Conservation (phyloP, 306 rosid species). For the Cicer bijugum region DNA sequence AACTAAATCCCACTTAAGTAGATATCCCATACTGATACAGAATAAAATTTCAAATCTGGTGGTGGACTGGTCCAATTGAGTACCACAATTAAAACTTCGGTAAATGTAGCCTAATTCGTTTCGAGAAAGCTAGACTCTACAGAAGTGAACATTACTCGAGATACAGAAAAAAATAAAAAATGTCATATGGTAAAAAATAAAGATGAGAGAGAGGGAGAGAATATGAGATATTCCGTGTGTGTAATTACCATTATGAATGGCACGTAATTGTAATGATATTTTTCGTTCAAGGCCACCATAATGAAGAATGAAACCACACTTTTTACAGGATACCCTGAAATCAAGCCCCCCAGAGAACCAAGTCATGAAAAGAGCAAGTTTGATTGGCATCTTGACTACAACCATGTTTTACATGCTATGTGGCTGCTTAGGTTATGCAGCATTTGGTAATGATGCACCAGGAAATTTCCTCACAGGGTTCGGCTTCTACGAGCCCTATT, state of each 20-base stretch:
- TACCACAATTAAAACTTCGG: no score
- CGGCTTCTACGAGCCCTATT: constrained; percentile 97
- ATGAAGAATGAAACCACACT: not conserved
- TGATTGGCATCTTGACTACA: constrained; percentile 76
- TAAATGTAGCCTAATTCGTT: no score
- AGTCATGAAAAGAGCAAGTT: constrained; percentile 83
- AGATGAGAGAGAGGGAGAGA: not conserved
- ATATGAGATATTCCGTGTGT: not conserved
- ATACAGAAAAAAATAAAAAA: no score
- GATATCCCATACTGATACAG: not conserved
- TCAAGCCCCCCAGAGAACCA: constrained; percentile 89
- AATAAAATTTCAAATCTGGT: not conserved
- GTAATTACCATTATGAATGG: not conserved
- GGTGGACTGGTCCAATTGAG: no score
- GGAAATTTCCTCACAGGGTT: constrained; percentile 99
- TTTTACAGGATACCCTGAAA: constrained; percentile 79
- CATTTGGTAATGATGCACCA: constrained; percentile 88
- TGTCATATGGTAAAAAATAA: no score
- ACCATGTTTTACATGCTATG: constrained; percentile 81
- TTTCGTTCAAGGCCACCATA: constrained; percentile 1
- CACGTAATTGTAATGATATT: not conserved
- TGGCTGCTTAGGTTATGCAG: constrained; percentile 89
- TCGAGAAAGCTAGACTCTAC: no score
- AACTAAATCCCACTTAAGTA: not conserved
- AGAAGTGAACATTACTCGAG: no score